Evolutionary conservation across 352 stramenopile genomes (phyloP).

Genomic region (Globisporangium nagaii): DNA sequence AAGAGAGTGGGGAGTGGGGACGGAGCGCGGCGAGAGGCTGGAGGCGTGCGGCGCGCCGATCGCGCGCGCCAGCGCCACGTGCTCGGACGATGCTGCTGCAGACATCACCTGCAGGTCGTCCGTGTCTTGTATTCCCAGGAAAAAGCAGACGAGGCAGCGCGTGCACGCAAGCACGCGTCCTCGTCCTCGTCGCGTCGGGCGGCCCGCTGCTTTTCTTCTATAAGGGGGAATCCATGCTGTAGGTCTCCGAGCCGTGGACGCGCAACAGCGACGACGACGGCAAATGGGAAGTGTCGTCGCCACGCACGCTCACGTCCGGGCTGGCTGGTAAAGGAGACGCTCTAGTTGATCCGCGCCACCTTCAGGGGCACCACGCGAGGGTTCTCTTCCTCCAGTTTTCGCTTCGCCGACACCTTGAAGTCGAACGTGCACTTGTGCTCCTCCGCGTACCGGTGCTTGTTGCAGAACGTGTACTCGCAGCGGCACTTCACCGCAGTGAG

Average conservation of each 20-base stretch:
- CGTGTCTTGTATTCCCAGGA: conserved; percentile 4
- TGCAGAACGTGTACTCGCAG: conserved; percentile 89
- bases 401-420: conserved; percentile 80
- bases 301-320: background rate
- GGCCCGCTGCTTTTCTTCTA: background rate
- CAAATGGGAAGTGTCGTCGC: background rate
- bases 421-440: conserved; percentile 86
- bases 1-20: background rate
- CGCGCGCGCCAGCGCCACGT: background rate
- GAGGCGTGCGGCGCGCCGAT: background rate
- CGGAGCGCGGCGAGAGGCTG: background rate
- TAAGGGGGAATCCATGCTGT: background rate
- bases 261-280: too few relatives aligned
- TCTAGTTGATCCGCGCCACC: conserved; percentile 84
- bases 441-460: conserved; percentile 86
- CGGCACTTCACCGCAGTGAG: conserved; percentile 84
- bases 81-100: conserved; percentile 8
- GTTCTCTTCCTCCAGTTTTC: conserved; percentile 80
- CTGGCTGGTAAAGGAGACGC: background rate
- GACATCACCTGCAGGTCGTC: conserved; percentile 11
- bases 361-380: conserved; percentile 73
- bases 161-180: too few relatives aligned
- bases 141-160: background rate
- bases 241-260: too few relatives aligned
- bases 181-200: background rate